Base-by-base conservation (phyloP, 352 stramenopile genomes). In the Globisporangium carolinianum region DNA sequence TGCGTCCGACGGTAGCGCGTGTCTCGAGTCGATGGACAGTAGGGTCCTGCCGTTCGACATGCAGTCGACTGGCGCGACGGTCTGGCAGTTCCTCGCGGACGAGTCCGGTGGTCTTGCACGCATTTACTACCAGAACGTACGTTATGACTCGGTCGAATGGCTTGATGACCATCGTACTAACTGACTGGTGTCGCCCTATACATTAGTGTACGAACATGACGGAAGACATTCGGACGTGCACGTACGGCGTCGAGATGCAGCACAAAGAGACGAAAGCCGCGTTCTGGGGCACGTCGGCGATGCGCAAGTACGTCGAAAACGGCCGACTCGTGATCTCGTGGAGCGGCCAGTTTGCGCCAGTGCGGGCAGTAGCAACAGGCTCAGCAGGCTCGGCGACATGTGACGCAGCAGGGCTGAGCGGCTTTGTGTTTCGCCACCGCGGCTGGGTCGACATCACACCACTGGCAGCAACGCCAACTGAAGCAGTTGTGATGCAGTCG, bases 231-330 rank as follows among this genome's bases (percentile, higher is more conserved):
- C 47, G 45, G 4, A 59, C 51, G 51, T 59, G 51, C 45, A 59
- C 37, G 47, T 60, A 61, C 10, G 60, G 53, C 35, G 53, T 65
- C 15, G 60, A 65, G 36, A 45, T 60, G 42, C 35, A 65, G 32
- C 47, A 65, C n/a, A 60, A 65, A 37, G 48, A 57, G 47, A 60
- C 43, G 8, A 53, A 55, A 4, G 59, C 41, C 10, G 59, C 58
- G 32, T 60, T 65, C 41, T 61, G 60, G 53, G 53, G 53, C 39
- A 57, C 47, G 37, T 53, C 39, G 9, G 48, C 42, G 32, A 65
- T 61, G 53, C 53, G 49, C 41, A 65, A 61, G 54, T 61, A 61
- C 49, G 48, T 65, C 14, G 53, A 65, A 42, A 61, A 60, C 53
- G 54, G 49, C 4, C 53, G 60, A 39, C 53, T 57, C 47, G 60